Conservation (phyloP, 2,329 filamentous ascomycete genomes). For the Lachnellula subtilissima region DNA sequence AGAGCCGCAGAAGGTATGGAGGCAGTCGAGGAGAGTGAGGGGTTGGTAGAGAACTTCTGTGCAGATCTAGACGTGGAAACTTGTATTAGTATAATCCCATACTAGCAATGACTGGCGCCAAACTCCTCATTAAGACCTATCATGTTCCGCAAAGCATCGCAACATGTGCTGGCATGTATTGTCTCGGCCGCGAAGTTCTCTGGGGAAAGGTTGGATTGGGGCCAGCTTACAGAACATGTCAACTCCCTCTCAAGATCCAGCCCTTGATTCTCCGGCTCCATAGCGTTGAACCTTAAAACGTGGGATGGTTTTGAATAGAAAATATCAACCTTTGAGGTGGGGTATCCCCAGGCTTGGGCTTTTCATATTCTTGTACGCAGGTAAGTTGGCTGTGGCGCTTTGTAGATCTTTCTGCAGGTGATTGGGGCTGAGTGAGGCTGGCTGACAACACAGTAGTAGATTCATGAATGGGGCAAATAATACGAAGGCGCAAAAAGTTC, state of each 20-base stretch:
- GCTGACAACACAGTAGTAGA: not conserved
- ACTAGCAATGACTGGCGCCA: constrained; percentile 1
- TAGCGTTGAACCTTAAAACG: not conserved
- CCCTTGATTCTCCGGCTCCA: constrained; percentile 44
- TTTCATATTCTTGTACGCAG: constrained; percentile 5
- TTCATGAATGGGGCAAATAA: not conserved
- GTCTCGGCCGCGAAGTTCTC: not conserved
- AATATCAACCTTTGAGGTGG: not conserved
- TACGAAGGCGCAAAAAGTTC: not conserved
- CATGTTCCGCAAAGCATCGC: constrained; percentile 10
- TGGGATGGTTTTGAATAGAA: not conserved
- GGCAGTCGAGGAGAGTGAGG: constrained; percentile 83
- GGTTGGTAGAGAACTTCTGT: constrained; percentile 91
- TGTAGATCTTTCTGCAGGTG: not conserved
- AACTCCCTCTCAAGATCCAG: constrained; percentile 87
- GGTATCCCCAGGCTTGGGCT: not conserved
- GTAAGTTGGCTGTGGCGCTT: constrained; percentile 14
- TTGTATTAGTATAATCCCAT: constrained; percentile 12
- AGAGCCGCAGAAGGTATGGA: constrained; percentile 93
- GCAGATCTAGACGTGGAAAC: constrained; percentile 67
- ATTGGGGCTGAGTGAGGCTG: not conserved
- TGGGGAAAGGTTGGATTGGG: constrained; percentile 1
- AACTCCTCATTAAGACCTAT: constrained; percentile 1
- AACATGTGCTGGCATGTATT: not conserved
- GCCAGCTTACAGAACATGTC: constrained; percentile 77